Evolutionary conservation across 257 asterid genomes (phyloP).

Genomic region (Primulina tabacum): DNA sequence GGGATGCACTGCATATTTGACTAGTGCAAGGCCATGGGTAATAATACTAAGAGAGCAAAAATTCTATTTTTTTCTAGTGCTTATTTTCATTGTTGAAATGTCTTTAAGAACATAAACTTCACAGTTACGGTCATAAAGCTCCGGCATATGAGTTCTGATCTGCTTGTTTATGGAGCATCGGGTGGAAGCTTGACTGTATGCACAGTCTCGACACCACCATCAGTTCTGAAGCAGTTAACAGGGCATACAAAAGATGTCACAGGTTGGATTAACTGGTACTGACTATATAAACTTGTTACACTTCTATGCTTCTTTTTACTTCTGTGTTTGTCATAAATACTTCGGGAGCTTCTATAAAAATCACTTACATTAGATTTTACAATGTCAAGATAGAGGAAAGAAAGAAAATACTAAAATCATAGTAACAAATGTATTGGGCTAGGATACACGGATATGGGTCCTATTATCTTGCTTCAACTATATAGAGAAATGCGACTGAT

Average conservation of each 20-base stretch:
- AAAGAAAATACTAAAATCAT: neutral
- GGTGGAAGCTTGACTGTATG: constrained; percentile 96
- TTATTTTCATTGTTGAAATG: neutral
- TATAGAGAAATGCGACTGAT: neutral
- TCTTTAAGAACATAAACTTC: constrained; percentile 25
- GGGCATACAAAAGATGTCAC: constrained; percentile 99
- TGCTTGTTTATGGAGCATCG: constrained; percentile 97
- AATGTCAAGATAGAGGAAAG: neutral
- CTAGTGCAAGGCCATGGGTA: constrained; percentile 99
- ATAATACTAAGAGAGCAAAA: constrained; percentile 22
- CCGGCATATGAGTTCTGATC: constrained; percentile 93
- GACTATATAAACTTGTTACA: constrained; percentile 35
- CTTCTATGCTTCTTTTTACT: neutral
- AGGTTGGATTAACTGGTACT: constrained; percentile 79
- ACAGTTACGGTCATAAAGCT: constrained; percentile 89
- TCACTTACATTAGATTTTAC: neutral
- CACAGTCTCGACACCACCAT: constrained; percentile 66
- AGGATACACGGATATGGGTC: neutral
- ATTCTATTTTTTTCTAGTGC: constrained; percentile 19
- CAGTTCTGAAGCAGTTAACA: constrained; percentile 61
- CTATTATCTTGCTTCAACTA: neutral
- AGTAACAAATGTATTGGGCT: neutral
- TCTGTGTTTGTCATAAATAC: neutral
- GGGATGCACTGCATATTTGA: constrained; percentile 99
- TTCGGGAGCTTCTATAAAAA: neutral